Base-by-base conservation (phyloP, 225 moss, liverwort and hornwort genomes). In the Asterella californica region DNA sequence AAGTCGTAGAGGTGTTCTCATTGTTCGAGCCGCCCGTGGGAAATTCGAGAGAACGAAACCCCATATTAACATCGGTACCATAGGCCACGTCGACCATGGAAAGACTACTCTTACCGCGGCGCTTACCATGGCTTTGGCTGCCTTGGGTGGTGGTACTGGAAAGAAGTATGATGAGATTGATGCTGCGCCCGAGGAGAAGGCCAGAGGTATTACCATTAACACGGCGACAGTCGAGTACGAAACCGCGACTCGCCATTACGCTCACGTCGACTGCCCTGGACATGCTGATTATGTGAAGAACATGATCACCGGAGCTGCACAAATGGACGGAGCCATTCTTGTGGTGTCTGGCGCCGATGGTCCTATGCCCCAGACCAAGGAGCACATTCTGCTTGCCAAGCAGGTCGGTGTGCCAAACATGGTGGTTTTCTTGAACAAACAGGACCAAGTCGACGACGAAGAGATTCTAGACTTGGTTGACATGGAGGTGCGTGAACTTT, bases 251-350 rank as follows among this genome's bases (percentile, higher is more conserved):
- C 82, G 93, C 53, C 94, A 94, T 74, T 94, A 94, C 60, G 94
- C 92, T 6, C 94, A 94, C 79, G 94, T 94, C 49, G 94, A 94
- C 79, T 92, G 91, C 53, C 94, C 94, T 24, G 92, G 94, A 19
- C 94, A 94, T 52, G 92, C 92, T 17, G 94, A 94, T 84, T 92
- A 94, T 64, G 90, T 94, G 46, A 94, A 94, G 88, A 94, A 94
- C 65, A 94, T 94, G 94, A 94, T 94, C 38, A 94, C 94, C 27
- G 92, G 92, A 3, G 94, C 94, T 10, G 94, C 94, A 27, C 94
- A 94, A 82, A 94, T 94, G 92, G 94, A 94, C 80, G 94, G 94
- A 75, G 94, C 89, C 60, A 92, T 94, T 37, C 66, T 94, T 32
- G 94, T 94, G 5, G 94, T 94, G 0, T 87, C 87, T 2, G 94